Evolutionary conservation across 805 yeast genomes (phyloP).

Genomic region (Candida ponderosae): DNA sequence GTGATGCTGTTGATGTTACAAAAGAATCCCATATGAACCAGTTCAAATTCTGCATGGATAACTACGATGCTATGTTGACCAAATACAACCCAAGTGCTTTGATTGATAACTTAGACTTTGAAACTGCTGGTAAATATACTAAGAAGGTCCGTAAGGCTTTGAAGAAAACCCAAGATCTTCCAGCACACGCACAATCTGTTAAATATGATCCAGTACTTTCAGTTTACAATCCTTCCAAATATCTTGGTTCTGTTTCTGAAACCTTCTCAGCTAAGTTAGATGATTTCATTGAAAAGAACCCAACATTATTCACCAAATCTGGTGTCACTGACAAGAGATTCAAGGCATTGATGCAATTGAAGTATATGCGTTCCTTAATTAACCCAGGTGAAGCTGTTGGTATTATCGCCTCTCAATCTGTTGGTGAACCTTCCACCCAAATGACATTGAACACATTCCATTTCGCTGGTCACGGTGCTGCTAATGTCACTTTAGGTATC

Average conservation of each 20-base stretch:
- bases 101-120: slow-evolving; percentile 72
- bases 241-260: slow-evolving; percentile 90
- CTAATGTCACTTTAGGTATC: slow-evolving; percentile 97
- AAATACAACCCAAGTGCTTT: slow-evolving; percentile 80
- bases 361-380: slow-evolving; percentile 92
- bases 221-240: slow-evolving; percentile 79
- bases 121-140: slow-evolving; percentile 67
- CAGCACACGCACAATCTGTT: slow-evolving; percentile 52
- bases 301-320: slow-evolving; percentile 43
- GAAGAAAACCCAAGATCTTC: slow-evolving; percentile 53
- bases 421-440: slow-evolving; percentile 99
- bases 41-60: slow-evolving; percentile 87
- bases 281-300: slow-evolving; percentile 49
- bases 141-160: slow-evolving; percentile 73
- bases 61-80: slow-evolving; percentile 76
- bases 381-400: slow-evolving; percentile 99
- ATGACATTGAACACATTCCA: slow-evolving; percentile 97
- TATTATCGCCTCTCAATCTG: slow-evolving; percentile 94
- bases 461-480: slow-evolving; percentile 99
- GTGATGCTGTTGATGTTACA: slow-evolving; percentile 91
- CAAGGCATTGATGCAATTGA: slow-evolving; percentile 94
- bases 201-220: slow-evolving; percentile 88
- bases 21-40: slow-evolving; percentile 92
- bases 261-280: slow-evolving; percentile 79
- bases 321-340: slow-evolving; percentile 70